A percentile compares a stretch with the other conserved stretches of the same genome.
These are phyloP conservation scores for Rhizophora apiculata DNA, from an alignment of 345 rosid genomes.

Conservation along the genomic window DNA sequence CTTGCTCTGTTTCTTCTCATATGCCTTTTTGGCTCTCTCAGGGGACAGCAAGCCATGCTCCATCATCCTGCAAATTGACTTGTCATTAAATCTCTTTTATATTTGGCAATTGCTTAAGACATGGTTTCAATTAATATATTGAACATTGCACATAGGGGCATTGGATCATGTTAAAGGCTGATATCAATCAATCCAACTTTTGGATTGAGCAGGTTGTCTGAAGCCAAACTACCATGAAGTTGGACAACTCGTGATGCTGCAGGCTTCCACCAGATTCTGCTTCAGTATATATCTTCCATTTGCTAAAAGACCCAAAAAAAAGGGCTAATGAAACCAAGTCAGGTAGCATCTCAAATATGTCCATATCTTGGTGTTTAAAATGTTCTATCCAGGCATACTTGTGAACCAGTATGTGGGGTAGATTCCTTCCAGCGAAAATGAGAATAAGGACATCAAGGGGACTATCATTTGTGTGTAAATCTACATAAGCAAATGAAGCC, in stretches of 20 bases:
- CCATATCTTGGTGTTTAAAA: not conserved
- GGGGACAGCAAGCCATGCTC: constrained; percentile 89
- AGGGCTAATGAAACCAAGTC: not conserved
- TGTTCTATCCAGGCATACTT: not conserved
- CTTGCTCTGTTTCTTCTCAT: constrained; percentile 84
- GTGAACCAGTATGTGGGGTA: not conserved
- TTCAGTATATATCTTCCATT: not conserved
- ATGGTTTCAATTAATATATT: too few relatives aligned
- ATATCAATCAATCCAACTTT: not conserved
- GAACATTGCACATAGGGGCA: too few relatives aligned
- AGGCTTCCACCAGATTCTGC: not conserved
- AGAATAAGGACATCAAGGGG: too few relatives aligned
- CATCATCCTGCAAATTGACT: constrained; percentile 71
- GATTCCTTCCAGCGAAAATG: too few relatives aligned
- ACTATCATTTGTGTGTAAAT: too few relatives aligned
- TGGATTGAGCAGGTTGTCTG: not conserved
- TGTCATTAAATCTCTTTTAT: not conserved
- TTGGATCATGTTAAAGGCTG: not conserved
- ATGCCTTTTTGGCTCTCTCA: constrained; percentile 65
- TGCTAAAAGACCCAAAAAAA: not conserved
- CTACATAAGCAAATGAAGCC: too few relatives aligned
- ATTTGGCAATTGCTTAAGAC: too few relatives aligned
- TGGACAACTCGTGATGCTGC: not conserved
- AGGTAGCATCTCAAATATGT: not conserved
- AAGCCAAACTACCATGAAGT: not conserved